These are phyloP conservation scores for Saccharomyces uvarum DNA, from an alignment of 1,139 yeast genomes.

Conservation along the genomic window DNA sequence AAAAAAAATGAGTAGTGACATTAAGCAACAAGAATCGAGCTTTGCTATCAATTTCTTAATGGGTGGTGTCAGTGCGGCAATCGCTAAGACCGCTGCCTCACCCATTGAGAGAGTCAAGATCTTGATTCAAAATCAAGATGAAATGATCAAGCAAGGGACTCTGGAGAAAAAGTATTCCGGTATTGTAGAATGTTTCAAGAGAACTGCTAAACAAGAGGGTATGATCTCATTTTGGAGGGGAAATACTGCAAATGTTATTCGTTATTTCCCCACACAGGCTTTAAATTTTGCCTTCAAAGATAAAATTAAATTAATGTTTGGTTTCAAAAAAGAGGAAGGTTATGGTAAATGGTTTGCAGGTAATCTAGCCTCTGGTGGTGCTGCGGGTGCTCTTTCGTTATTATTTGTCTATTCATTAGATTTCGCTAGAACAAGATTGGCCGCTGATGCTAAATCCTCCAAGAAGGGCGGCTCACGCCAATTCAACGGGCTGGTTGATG, in stretches of 20 bases:
- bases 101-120: constrained; percentile 79
- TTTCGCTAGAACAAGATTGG: constrained; percentile 79
- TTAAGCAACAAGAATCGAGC: constrained; percentile 17
- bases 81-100: constrained; percentile 77
- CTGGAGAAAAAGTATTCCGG: constrained; percentile 59
- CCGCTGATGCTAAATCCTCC: constrained; percentile 70
- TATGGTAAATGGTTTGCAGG: constrained; percentile 69
- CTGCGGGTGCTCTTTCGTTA: constrained; percentile 73
- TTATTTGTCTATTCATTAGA: constrained; percentile 72
- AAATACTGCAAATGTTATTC: constrained; percentile 75
- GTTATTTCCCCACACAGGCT: constrained; percentile 82
- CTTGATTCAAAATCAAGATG: constrained; percentile 75
- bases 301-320: constrained; percentile 70
- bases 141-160: constrained; percentile 76
- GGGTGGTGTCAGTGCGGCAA: constrained; percentile 86
- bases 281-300: constrained; percentile 80
- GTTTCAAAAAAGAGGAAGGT: constrained; percentile 58
- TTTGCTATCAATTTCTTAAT: constrained; percentile 55
- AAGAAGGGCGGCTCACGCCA: constrained; percentile 60
- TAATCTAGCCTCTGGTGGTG: constrained; percentile 79
- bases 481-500: constrained; percentile 71
- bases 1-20: neutral
- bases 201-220: constrained; percentile 70
- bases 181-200: constrained; percentile 62
- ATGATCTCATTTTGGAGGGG: constrained; percentile 71